Conservation (phyloP, 73 alveolate species). For the Durusdinium trenchii region DNA sequence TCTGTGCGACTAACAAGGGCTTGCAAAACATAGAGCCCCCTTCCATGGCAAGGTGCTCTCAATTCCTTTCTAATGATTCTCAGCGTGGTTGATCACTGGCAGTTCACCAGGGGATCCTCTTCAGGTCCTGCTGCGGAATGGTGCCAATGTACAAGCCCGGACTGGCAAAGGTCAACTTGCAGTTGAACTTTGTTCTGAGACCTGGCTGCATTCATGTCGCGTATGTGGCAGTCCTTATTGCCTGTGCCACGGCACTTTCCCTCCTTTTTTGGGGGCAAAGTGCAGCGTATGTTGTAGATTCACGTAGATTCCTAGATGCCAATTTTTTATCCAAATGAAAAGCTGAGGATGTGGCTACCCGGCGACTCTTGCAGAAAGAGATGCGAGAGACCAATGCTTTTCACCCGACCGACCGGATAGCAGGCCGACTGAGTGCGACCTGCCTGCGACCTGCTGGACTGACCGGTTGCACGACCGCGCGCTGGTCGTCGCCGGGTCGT, state of each 20-base stretch:
- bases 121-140: constrained; percentile 70
- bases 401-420: constrained; percentile 26
- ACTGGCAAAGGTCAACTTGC: constrained; percentile 77
- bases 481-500: not conserved
- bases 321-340: not conserved
- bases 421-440: not conserved
- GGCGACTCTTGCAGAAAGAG: constrained; percentile 84
- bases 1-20: no score
- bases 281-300: not conserved
- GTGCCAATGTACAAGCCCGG: constrained; percentile 37
- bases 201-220: not conserved
- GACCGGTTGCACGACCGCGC: no score
- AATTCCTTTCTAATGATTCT: no score
- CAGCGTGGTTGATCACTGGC: no score
- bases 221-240: not conserved
- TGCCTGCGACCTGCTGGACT: no score
- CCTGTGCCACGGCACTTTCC: not conserved
- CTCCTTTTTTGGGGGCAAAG: not conserved
- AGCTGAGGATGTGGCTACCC: constrained; percentile 61
- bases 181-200: constrained; percentile 70
- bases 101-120: no score
- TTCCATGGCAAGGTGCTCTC: no score
- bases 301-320: not conserved
- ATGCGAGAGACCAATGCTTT: constrained; percentile 62
- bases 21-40: no score